Evolutionary conservation across 306 rosid species (phyloP).

Genomic region (Cercis canadensis): DNA sequence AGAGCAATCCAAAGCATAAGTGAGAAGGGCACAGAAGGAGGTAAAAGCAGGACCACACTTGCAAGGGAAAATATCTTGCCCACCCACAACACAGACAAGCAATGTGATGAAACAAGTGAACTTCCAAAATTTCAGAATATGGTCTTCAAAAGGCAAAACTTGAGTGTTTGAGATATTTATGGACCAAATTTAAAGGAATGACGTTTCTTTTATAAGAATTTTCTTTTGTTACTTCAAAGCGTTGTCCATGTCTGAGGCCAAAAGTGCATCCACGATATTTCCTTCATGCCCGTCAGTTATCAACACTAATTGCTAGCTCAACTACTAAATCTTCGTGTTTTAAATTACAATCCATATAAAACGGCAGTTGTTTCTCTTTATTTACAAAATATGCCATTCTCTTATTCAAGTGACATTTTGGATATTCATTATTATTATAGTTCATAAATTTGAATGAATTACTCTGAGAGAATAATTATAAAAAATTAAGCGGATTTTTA

Average conservation of each 20-base stretch:
- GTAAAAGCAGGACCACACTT: conserved; percentile 6
- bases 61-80: conserved; percentile 34
- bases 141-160: background rate
- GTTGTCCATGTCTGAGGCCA: conserved; percentile 53
- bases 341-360: too few relatives aligned
- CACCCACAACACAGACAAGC: conserved; percentile 27
- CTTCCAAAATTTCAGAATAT: background rate
- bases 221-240: conserved; percentile 11
- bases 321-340: too few relatives aligned
- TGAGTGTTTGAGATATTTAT: conserved; percentile 42
- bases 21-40: conserved; percentile 23
- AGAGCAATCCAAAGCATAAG: conserved; percentile 24
- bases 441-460: too few relatives aligned
- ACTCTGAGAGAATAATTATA: too few relatives aligned
- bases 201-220: background rate
- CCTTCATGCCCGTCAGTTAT: conserved; percentile 31
- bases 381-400: background rate
- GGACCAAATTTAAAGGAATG: conserved; percentile 27
- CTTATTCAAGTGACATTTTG: too few relatives aligned
- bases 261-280: conserved; percentile 59
- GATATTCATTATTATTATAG: too few relatives aligned
- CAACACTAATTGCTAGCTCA: background rate
- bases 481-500: too few relatives aligned
- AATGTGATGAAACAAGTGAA: conserved; percentile 9
- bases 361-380: background rate